Percentiles rank a stretch among this genome's conserved stretches.
These are phyloP conservation scores for Stephania japonica DNA, from an alignment of 164 flowering plant genomes.

Conservation along the genomic window DNA sequence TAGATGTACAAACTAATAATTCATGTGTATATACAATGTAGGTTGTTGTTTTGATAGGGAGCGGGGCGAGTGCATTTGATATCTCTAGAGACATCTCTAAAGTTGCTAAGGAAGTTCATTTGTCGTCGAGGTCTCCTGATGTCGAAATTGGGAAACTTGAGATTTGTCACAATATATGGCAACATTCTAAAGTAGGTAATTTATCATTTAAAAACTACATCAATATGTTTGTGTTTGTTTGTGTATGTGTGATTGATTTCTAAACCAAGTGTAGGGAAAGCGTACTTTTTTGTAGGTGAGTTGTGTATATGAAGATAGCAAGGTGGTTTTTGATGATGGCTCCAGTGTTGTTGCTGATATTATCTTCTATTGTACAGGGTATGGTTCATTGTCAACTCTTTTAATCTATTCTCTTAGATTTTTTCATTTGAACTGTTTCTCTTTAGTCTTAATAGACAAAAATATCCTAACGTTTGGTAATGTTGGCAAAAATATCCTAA, in stretches of 20 bases:
- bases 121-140: slow-evolving; percentile 25
- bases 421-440: neutral
- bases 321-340: slow-evolving; percentile 36
- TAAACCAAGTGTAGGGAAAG: neutral
- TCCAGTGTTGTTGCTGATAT: slow-evolving; percentile 24
- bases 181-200: slow-evolving; percentile 21
- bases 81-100: slow-evolving; percentile 30
- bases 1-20: neutral
- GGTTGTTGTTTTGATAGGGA: slow-evolving; percentile 42
- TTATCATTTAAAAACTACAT: no score
- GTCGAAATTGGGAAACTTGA: slow-evolving; percentile 11
- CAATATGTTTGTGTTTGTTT: no score
- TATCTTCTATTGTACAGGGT: slow-evolving; percentile 44
- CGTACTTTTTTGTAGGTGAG: slow-evolving; percentile 21
- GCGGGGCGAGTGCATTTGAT: slow-evolving; percentile 32
- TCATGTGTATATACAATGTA: neutral
- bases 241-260: no score
- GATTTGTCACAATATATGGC: slow-evolving; percentile 19
- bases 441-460: no score
- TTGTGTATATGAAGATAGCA: slow-evolving; percentile 27
- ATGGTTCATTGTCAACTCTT: neutral
- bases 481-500: no score
- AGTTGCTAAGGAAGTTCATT: slow-evolving; percentile 41
- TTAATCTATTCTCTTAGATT: neutral
- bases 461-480: no score